phyloP scores from a whole-genome alignment of 768 basidiomycete genomes.

The Sarcodon sp. region DNA sequence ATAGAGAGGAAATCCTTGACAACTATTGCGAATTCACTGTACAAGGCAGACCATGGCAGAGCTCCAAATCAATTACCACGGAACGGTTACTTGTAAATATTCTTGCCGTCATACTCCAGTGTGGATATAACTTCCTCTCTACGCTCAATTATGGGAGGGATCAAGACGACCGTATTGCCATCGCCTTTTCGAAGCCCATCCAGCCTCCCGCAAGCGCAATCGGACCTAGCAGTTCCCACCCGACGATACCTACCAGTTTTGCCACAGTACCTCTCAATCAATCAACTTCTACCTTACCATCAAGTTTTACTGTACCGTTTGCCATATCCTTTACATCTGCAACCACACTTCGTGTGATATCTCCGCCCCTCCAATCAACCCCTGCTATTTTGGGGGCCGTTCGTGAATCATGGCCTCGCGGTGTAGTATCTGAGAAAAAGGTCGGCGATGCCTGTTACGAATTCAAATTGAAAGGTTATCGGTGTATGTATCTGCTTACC shows the following conservation, averaged over 20 bases:
- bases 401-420: slow-evolving; percentile 66
- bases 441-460: slow-evolving; percentile 60
- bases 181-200: slow-evolving; percentile 52
- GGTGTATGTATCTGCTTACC: slow-evolving; percentile 33
- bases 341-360: slow-evolving; percentile 58
- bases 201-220: slow-evolving; percentile 22
- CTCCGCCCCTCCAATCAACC: slow-evolving; percentile 64
- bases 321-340: slow-evolving; percentile 63
- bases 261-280: slow-evolving; percentile 9
- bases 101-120: slow-evolving; percentile 45
- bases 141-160: slow-evolving; percentile 70
- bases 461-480: slow-evolving; percentile 74
- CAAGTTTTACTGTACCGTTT: slow-evolving; percentile 27
- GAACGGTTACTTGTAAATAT: slow-evolving; percentile 64
- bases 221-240: slow-evolving; percentile 24
- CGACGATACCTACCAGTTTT: slow-evolving; percentile 8
- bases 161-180: slow-evolving; percentile 55
- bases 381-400: slow-evolving; percentile 76
- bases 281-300: slow-evolving; percentile 1
- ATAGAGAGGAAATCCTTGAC: slow-evolving; percentile 41
- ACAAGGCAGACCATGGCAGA: slow-evolving; percentile 62
- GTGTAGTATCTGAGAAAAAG: slow-evolving; percentile 68
- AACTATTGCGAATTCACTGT: slow-evolving; percentile 57
- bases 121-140: slow-evolving; percentile 52
- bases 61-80: slow-evolving; percentile 47